Base-by-base conservation (phyloP, 306 rosid genomes). In the Casuarina equisetifolia region DNA sequence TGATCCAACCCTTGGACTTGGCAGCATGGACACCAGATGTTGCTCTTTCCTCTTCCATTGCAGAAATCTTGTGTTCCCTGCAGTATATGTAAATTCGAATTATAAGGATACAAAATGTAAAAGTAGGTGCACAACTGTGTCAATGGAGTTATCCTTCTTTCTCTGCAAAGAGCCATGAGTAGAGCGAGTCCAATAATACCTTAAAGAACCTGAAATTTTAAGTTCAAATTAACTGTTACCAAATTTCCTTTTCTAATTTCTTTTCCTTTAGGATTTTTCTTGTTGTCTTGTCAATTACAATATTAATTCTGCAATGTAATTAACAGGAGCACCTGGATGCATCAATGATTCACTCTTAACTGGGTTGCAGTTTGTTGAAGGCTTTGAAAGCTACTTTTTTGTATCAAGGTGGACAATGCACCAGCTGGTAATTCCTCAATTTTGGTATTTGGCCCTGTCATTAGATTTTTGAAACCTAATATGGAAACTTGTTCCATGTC, bases 251-350 rank as follows among this genome's bases (percentile, higher is more conserved):
- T 80, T 79, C 32, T 76, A 70, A 35, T 64, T 76, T 69, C 39
- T 25, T 74, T 54, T 38, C 19, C 54, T 50, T 10, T 2, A 15
- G 62, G 35, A 58, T 42, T 55, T 42, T 57, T 54, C 45, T 17
- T 36, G 70, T 70, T 66, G 35, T 73, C 76, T 70, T 68, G 55
- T 75, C 78, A 69, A 76, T 58, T 75, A 78, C 76, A 58, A 78
- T 64, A 50, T 82, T 46, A 81, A 75, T 82, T 82, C 42, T 78
- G 52, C 53, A 58, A 77, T 48, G 71, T 78, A 67, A 70, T 80
- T 84, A 82, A 83, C 97, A 95, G 98, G 98, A 63, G 98, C 98
- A 54, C 97, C 98, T 36, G 97, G 97, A 70, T 89, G 93, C 90
- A 72, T 95, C 84, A 92, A 89, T 70, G 97, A 92, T 86, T 82